A percentile compares a stretch with the other conserved stretches of the same genome.
Conservation (phyloP, 306 rosid species). For the Cucumis hystrix region DNA sequence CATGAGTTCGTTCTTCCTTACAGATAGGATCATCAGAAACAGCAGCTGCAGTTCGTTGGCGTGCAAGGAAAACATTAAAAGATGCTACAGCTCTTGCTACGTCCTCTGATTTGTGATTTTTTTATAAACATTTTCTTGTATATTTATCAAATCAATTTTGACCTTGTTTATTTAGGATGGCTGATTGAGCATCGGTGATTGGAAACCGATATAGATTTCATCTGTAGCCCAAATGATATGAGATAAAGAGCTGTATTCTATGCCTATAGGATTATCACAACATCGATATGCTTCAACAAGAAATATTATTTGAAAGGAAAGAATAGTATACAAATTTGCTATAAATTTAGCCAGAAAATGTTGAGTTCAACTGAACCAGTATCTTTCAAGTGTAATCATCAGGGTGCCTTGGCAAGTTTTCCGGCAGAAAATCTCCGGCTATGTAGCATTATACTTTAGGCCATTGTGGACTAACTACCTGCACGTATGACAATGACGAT, state of each 20-base stretch:
- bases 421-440: neutral
- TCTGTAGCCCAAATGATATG: neutral
- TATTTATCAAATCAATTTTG: conserved; percentile 3
- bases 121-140: neutral
- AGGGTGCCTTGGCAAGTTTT: neutral
- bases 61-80: conserved; percentile 54
- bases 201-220: neutral
- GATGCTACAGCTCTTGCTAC: conserved; percentile 38
- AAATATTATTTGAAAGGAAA: neutral
- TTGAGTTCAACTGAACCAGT: neutral
- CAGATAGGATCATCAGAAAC: conserved; percentile 86
- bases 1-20: conserved; percentile 2
- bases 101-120: conserved; percentile 22
- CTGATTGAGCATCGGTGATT: neutral
- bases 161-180: neutral
- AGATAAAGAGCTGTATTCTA: neutral
- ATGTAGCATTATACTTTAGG: conserved; percentile 40
- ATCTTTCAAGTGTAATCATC: neutral
- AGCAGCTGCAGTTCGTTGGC: conserved; percentile 54
- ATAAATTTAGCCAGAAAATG: neutral
- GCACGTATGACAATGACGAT: conserved; percentile 15
- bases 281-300: neutral
- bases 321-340: neutral
- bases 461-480: conserved; percentile 98
- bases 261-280: neutral